Conservation (phyloP, 495 filamentous ascomycete genomes). For the Annulohypoxylon moriforme region DNA sequence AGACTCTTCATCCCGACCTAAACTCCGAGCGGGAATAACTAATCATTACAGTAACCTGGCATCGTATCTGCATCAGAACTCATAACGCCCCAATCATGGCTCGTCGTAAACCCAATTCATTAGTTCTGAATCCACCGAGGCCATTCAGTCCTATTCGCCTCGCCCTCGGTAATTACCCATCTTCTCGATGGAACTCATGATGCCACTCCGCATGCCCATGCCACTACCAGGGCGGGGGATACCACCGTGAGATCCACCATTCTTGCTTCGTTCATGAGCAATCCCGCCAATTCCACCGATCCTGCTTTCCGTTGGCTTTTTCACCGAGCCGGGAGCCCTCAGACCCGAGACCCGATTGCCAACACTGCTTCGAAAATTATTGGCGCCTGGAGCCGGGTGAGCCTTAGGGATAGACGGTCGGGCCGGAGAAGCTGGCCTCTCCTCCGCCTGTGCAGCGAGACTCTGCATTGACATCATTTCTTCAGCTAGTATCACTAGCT, state of each 20-base stretch:
- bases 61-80: conserved; percentile 27
- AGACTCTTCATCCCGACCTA: conserved; percentile 13
- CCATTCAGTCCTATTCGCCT: conserved; percentile 31
- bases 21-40: conserved; percentile 34
- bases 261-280: conserved; percentile 57
- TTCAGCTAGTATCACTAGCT: conserved; percentile 90
- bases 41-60: conserved; percentile 33
- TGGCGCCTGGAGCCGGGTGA: conserved; percentile 19
- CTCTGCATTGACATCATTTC: conserved; percentile 78
- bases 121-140: neutral
- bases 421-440: conserved; percentile 16
- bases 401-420: conserved; percentile 26
- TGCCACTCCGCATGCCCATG: conserved; percentile 63
- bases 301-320: conserved; percentile 53
- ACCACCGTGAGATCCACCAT: conserved; percentile 52
- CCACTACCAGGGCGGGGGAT: conserved; percentile 58
- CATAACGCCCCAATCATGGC: conserved; percentile 30
- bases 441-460: conserved; percentile 35
- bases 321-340: conserved; percentile 53
- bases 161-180: conserved; percentile 66
- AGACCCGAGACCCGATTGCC: conserved; percentile 55
- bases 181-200: conserved; percentile 78
- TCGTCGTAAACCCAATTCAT: conserved; percentile 21
- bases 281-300: conserved; percentile 56
- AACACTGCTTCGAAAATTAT: conserved; percentile 42